Evolutionary conservation across 306 rosid genomes (phyloP).

Genomic region (Quercus suber): DNA sequence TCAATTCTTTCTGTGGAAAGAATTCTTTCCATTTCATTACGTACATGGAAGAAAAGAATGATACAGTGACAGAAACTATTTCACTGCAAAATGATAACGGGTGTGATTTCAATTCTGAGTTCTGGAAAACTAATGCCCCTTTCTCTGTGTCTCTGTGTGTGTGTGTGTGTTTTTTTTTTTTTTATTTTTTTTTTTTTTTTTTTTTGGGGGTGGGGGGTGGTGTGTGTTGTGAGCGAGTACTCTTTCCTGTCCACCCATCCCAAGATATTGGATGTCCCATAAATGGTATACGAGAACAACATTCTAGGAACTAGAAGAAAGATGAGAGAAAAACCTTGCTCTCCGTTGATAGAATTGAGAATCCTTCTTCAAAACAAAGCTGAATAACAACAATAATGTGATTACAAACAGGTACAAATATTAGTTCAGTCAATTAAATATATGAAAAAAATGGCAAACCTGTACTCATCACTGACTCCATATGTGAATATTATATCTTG

Average conservation of each 20-base stretch:
- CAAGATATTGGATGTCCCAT: neutral
- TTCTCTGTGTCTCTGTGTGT: no score
- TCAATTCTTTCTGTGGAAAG: constrained; percentile 48
- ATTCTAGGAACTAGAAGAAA: neutral
- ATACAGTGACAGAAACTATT: constrained; percentile 52
- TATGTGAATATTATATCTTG: constrained; percentile 65
- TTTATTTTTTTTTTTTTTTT: no score
- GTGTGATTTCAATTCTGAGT: neutral
- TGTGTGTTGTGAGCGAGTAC: neutral
- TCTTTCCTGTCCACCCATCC: neutral
- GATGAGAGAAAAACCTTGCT: constrained; percentile 35
- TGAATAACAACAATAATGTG: constrained; percentile 21
- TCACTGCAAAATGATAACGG: constrained; percentile 36
- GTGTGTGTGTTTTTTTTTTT: no score
- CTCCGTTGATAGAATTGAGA: constrained; percentile 52
- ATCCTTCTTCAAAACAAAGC: constrained; percentile 64
- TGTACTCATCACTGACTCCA: constrained; percentile 82
- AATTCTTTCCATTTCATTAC: constrained; percentile 62
- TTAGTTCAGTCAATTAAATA: neutral
- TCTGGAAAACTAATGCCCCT: neutral
- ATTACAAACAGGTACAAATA: neutral
- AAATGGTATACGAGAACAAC: neutral
- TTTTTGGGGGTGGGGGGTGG: no score
- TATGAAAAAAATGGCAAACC: constrained; percentile 9
- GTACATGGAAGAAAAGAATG: constrained; percentile 68